phyloP scores from a whole-genome alignment of 345 rosid species.

The Firmiana major region DNA sequence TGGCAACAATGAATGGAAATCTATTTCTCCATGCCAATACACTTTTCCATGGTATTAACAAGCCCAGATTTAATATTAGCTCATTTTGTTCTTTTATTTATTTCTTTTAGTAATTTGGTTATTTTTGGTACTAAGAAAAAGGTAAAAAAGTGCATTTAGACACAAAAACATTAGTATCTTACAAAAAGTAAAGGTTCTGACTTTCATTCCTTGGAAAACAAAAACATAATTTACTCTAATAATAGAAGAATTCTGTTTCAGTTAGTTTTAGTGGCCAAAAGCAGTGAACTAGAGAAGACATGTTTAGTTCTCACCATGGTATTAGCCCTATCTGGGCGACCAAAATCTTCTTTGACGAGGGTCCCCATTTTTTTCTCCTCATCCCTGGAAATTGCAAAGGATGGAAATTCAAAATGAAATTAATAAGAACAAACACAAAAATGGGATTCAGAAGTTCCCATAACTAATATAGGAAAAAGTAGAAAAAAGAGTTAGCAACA shows the following conservation, averaged over 20 bases:
- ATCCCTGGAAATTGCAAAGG: conserved; percentile 54
- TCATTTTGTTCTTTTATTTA: no score
- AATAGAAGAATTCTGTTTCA: background rate
- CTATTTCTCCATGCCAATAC: background rate
- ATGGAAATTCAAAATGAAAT: conserved; percentile 9
- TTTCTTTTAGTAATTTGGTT: no score
- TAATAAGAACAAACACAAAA: background rate
- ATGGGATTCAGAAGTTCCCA: background rate
- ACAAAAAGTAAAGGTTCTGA: background rate
- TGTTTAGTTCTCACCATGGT: conserved; percentile 63
- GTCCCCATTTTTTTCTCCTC: conserved; percentile 99
- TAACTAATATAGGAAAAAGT: background rate
- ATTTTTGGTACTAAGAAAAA: background rate
- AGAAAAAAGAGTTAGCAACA: conserved; percentile 5
- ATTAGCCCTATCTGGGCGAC: conserved; percentile 82
- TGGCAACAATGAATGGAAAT: background rate
- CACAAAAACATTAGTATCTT: background rate
- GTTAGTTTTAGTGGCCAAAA: background rate
- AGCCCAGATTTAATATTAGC: background rate
- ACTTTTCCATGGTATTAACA: background rate
- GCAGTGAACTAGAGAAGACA: background rate
- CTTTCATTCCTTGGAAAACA: background rate
- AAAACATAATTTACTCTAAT: background rate
- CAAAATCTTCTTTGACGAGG: conserved; percentile 96
- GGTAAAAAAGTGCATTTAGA: background rate